Conservation (phyloP, 2,329 filamentous ascomycete genomes). For the Hansfordia pulvinata region DNA sequence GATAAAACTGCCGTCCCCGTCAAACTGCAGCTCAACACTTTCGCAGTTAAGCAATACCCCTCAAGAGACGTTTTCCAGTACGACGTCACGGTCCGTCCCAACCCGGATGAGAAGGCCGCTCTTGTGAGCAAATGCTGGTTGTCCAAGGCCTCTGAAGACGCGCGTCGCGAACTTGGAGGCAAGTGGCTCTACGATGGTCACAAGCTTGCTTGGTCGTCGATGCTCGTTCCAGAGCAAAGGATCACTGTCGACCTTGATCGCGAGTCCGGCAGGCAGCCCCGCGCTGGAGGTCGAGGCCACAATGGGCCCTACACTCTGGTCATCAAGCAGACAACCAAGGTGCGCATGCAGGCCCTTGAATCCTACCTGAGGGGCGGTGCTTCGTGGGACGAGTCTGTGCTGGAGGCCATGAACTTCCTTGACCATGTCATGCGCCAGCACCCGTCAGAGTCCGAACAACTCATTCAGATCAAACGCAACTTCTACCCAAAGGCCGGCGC, state of each 20-base stretch:
- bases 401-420: conserved; percentile 78
- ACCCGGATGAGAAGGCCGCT: conserved; percentile 40
- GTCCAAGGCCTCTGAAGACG: conserved; percentile 41
- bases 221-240: conserved; percentile 34
- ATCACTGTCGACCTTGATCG: conserved; percentile 60
- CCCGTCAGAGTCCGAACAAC: conserved; percentile 53
- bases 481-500: conserved; percentile 54
- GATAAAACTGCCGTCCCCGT: conserved; percentile 34
- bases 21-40: conserved; percentile 57
- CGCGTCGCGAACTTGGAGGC: conserved; percentile 31
- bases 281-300: conserved; percentile 12
- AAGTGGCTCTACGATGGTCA: conserved; percentile 69
- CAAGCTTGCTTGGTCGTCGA: conserved; percentile 66
- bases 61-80: conserved; percentile 63
- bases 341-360: conserved; percentile 54
- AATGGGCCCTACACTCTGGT: conserved; percentile 15
- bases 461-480: conserved; percentile 70
- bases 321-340: conserved; percentile 49
- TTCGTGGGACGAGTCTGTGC: conserved; percentile 50
- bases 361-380: conserved; percentile 50
- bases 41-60: conserved; percentile 48
- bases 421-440: conserved; percentile 77
- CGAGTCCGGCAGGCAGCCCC: conserved; percentile 31
- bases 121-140: conserved; percentile 69
- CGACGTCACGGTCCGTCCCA: conserved; percentile 56